Percentiles rank a stretch among this genome's conserved stretches.
Evolutionary conservation across 495 filamentous ascomycete species (phyloP).

Genomic region (Glarea lozoyensis): DNA sequence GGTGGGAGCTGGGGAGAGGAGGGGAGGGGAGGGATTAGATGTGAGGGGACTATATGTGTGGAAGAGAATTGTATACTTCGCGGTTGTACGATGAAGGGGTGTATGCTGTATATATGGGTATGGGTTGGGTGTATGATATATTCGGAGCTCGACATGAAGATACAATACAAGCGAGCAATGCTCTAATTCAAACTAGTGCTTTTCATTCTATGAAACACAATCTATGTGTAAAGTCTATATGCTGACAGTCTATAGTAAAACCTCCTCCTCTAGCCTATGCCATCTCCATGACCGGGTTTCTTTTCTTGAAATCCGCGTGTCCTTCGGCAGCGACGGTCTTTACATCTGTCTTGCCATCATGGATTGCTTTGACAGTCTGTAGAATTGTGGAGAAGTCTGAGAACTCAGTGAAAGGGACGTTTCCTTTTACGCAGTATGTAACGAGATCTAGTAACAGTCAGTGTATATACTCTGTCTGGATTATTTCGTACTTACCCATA

Average conservation of each 20-base stretch:
- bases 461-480: background rate
- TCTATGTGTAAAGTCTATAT: too few species aligned
- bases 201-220: too few species aligned
- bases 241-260: too few species aligned
- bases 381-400: conserved; percentile 70
- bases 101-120: too few species aligned
- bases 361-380: conserved; percentile 63
- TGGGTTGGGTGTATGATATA: conserved; percentile 1
- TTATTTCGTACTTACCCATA: conserved; percentile 48
- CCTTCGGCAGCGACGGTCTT: conserved; percentile 17
- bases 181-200: too few species aligned
- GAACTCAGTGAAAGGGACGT: conserved; percentile 75
- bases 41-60: background rate
- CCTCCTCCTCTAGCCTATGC: background rate
- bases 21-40: background rate
- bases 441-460: conserved; percentile 55
- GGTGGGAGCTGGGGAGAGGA: background rate
- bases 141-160: too few species aligned
- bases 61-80: background rate
- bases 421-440: conserved; percentile 66
- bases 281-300: background rate
- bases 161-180: too few species aligned
- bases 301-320: conserved; percentile 7
- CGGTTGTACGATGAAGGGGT: too few species aligned
- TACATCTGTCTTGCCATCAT: conserved; percentile 39